Evolutionary conservation across 2,329 filamentous ascomycete species (phyloP), one percentile per base, ranked within the genome.

Genomic region (Orbilia ellipsospora): DNA sequence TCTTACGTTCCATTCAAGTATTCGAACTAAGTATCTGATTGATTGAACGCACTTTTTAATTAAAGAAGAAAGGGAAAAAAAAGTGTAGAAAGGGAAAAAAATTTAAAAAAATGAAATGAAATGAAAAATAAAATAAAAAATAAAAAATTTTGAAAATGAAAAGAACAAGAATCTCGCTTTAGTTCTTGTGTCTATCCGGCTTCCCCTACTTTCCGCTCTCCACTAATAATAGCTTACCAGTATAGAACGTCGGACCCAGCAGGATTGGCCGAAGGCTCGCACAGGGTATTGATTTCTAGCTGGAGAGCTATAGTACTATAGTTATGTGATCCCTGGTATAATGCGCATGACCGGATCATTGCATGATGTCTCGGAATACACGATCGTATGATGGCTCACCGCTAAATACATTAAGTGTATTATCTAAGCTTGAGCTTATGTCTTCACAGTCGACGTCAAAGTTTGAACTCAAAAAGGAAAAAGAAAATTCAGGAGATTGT

Each of bases 201-300:
- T 59, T 67, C 15, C 54, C 52, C 52, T 61, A 57, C 51, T 62
- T 62, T 59, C 69, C 70, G 57, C 70, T 67, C 57, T 63, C 63
- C 70, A 67, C 60, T 74, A 68, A 74, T 68, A 74, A 54, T 54
- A 63, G 50, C 63, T 63, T 67, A 63, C 63, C 51, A 50, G 63
- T 68, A 68, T 74, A 64, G 59, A 52, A 52, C 4, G 31, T 36
- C 10, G 31, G 31, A 23, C 10, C 20, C 13, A 63, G 55, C 56
- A 66, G 63, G 50, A 67, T 67, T 74, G 64, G 51, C 55, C 57
- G 57, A 23, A 60, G 36, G 18, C 62, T 62, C 36, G 59, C 16
- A 5, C 31, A 36, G 31, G 31, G 31, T 36, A 36, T 36, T 36
- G 31, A 10, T 36, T 36, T 36, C 31, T 36, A 36, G 31, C 31